Base-by-base conservation (phyloP, 768 basidiomycete species). In the Leucogyrophana mollusca region DNA sequence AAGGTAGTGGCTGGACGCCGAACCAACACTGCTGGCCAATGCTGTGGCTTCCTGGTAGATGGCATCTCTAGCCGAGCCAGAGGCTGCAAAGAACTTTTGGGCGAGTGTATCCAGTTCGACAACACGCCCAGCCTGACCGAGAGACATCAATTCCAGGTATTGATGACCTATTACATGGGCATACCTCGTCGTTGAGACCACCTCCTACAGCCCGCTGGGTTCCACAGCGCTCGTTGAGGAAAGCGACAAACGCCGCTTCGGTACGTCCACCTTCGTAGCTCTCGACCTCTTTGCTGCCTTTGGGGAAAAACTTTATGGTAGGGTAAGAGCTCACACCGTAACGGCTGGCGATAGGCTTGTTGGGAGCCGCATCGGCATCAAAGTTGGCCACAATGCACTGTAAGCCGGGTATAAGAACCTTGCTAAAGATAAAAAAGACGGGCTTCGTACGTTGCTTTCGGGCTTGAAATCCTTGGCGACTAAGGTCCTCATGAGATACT, bases 291-390 rank as follows among this genome's bases (percentile, higher is more conserved):
- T 82, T 82, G 56, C 74, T 73, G 52, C 75, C 81, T 54, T 84
- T 85, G 53, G 89, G 77, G 83, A 93, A 96, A 76, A 94, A 94
- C 66, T 92, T 94, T 74, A 99, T 82, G 16, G 94, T 98, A 0
- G 96, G 96, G 82, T 83, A 99, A 49, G 85, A 80, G 16, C 65
- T 58, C 46, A 99, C 79, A 4, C 74, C 87, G 58, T 94, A 94
- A 61, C 81, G 79, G 30, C 62, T 52, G 8, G 85, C 82, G 43
- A 96, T 66, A 17, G 76, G 78, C 55, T 78, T 77, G 75, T 96
- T 95, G 64, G 74, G 74, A 50, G 82, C 75, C 32, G 88, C 87
- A 63, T 98, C 93, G 17, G 87, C 93, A 66, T 98, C 85, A 49
- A 97, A 69, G 66, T 95, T 92, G 22, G 92, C 94, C 45, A 99